Evolutionary conservation across 352 stramenopile species (phyloP).

Genomic region (Sclerospora graminicola): DNA sequence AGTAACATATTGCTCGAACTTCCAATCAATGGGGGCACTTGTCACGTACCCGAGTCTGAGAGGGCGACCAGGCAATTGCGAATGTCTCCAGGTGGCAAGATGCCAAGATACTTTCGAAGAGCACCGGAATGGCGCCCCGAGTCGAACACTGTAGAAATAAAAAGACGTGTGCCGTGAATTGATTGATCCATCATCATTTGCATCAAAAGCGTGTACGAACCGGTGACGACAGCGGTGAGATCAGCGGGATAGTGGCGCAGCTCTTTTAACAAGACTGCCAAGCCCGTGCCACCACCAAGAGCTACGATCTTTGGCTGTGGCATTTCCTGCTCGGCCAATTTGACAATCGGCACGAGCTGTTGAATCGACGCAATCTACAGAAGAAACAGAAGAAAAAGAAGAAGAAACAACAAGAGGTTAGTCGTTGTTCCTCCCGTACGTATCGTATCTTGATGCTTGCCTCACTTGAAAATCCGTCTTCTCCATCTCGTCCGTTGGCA

Average conservation of each 20-base stretch:
- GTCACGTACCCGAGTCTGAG: constrained; percentile 62
- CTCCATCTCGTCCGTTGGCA: constrained; percentile 78
- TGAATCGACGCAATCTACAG: constrained; percentile 65
- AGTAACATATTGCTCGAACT: background rate
- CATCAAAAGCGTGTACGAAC: constrained; percentile 10
- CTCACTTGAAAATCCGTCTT: constrained; percentile 68
- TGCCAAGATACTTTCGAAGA: constrained; percentile 75
- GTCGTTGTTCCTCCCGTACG: background rate
- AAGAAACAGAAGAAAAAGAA: too few species aligned
- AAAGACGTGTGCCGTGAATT: background rate
- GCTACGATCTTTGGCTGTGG: constrained; percentile 80
- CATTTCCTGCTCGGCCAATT: constrained; percentile 69
- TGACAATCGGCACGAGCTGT: constrained; percentile 60
- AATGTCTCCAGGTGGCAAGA: constrained; percentile 75
- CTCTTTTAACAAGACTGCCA: constrained; percentile 78
- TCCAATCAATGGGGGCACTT: background rate
- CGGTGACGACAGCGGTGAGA: constrained; percentile 78
- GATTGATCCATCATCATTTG: background rate
- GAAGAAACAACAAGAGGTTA: background rate
- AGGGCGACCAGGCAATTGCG: constrained; percentile 80
- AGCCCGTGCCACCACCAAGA: constrained; percentile 64
- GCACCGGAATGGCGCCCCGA: constrained; percentile 72
- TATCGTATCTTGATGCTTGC: background rate
- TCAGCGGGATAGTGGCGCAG: constrained; percentile 76
- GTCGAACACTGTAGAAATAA: constrained; percentile 50